These are phyloP conservation scores for Rhododendron henanense DNA, from an alignment of 148 eudicot species.

Conservation along the genomic window DNA sequence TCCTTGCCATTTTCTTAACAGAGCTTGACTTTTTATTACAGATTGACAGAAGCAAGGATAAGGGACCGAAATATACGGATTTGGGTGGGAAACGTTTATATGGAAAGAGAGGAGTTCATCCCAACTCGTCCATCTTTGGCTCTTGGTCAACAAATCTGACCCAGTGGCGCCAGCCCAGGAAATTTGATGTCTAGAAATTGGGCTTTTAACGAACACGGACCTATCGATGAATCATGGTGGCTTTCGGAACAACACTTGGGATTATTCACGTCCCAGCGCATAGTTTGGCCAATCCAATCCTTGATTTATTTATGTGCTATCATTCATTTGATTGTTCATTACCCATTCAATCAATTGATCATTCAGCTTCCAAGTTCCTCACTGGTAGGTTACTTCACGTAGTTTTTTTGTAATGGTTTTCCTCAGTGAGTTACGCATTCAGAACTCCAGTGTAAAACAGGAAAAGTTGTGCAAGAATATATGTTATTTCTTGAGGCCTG, in stretches of 20 bases:
- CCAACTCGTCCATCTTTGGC: conserved; percentile 50
- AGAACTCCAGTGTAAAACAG: conserved; percentile 19
- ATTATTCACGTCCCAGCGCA: conserved; percentile 10
- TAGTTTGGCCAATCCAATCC: conserved; percentile 22
- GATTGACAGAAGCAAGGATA: conserved; percentile 86
- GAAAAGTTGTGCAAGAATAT: conserved; percentile 7
- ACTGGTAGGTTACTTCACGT: conserved; percentile 17
- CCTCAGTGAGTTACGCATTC: conserved; percentile 19
- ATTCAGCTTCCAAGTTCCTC: conserved; percentile 21
- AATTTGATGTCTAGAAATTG: conserved; percentile 55
- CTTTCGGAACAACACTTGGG: conserved; percentile 15
- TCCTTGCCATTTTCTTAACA: neutral
- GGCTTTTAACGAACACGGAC: neutral
- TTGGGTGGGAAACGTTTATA: conserved; percentile 81
- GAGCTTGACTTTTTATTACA: conserved; percentile 24
- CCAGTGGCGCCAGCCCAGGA: conserved; percentile 89
- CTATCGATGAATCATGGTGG: conserved; percentile 22
- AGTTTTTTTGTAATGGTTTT: conserved; percentile 27
- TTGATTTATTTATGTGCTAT: conserved; percentile 34
- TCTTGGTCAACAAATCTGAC: conserved; percentile 60
- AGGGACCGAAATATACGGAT: conserved; percentile 83
- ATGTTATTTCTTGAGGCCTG: neutral
- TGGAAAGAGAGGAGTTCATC: conserved; percentile 61
- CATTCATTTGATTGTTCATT: conserved; percentile 28
- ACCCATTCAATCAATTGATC: conserved; percentile 37